Evolutionary conservation across 768 basidiomycete genomes (phyloP).

Genomic region (Leccinum ochraceum): DNA sequence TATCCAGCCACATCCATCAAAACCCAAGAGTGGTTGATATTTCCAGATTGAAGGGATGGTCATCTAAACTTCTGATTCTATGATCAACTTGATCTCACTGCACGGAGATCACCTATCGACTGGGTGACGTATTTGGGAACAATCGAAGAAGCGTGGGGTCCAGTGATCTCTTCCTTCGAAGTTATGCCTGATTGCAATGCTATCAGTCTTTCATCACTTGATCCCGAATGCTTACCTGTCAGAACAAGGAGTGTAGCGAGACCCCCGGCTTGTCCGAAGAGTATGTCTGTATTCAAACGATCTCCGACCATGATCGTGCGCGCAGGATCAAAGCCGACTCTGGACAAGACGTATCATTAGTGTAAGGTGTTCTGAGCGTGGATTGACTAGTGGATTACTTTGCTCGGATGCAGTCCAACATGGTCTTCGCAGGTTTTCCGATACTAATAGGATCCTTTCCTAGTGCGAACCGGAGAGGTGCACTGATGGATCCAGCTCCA

Average conservation of each 20-base stretch:
- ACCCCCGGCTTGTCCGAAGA: constrained; percentile 87
- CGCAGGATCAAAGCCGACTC: constrained; percentile 83
- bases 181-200: constrained; percentile 63
- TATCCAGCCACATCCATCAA: constrained; percentile 25
- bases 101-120: constrained; percentile 80
- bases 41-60: constrained; percentile 1
- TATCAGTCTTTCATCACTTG: not conserved
- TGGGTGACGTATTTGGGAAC: constrained; percentile 81
- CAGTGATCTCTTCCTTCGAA: constrained; percentile 68
- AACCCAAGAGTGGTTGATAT: constrained; percentile 25
- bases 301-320: constrained; percentile 96
- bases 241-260: constrained; percentile 87
- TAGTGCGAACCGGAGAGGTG: constrained; percentile 74
- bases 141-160: constrained; percentile 65
- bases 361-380: not conserved
- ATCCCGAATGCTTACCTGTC: constrained; percentile 57
- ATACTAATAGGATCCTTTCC: constrained; percentile 73
- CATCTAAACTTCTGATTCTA: constrained; percentile 15
- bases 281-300: constrained; percentile 92
- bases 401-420: constrained; percentile 91
- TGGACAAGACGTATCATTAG: constrained; percentile 33
- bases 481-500: constrained; percentile 82
- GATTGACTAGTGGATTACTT: constrained; percentile 44
- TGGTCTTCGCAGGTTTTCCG: constrained; percentile 88
- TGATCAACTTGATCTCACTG: constrained; percentile 26